Evolutionary conservation across 495 filamentous ascomycete genomes (phyloP), one percentile per base, ranked within the genome.

Genomic region (Amniculicola lignicola): DNA sequence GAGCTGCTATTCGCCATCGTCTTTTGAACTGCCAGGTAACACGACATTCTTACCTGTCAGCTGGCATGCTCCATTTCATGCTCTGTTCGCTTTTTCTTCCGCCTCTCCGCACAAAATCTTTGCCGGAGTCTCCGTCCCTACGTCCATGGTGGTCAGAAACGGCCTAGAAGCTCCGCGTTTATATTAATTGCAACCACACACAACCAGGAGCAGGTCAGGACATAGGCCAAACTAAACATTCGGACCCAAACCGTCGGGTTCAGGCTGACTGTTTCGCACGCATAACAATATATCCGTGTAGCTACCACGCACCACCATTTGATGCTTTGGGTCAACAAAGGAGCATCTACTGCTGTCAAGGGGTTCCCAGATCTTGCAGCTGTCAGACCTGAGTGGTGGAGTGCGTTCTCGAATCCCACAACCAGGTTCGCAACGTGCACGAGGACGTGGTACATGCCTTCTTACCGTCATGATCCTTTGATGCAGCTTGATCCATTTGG

Each of bases 41-140:
- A 59, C 55, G 37, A 41, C 45, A 19, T 46, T 27, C 48, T 52
- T 28, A 51, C 47, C 25, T 33, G 46, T 59, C 48, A 59, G 47
- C 55, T 45, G 48, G 9, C 6, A 9, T 9, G 9, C 11, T 33
- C 6, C 37, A 18, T 40, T 18, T 40, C 9, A 18, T 7, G 40
- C 41, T 9, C 18, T 33, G 18, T 37, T 6, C n/a, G 9, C 23
- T 46, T 22, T 52, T n/a, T 45, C 6, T 29, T 31, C 45, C 10
- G 9, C 41, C 39, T 31, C 0, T 0, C 9, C 16, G 18, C 4
- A 7, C 4, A n/a, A 4, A 27, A 36, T 35, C 24, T 36, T 27
- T 19, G 21, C 25, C 23, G 19, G 25, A 57, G 33, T 16, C 25
- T 57, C 33, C 53, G 39, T 22, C 24, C 16, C 15, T 28, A 7